Base-by-base conservation (phyloP, 257 asterid genomes). In the Capsicum chinense region DNA sequence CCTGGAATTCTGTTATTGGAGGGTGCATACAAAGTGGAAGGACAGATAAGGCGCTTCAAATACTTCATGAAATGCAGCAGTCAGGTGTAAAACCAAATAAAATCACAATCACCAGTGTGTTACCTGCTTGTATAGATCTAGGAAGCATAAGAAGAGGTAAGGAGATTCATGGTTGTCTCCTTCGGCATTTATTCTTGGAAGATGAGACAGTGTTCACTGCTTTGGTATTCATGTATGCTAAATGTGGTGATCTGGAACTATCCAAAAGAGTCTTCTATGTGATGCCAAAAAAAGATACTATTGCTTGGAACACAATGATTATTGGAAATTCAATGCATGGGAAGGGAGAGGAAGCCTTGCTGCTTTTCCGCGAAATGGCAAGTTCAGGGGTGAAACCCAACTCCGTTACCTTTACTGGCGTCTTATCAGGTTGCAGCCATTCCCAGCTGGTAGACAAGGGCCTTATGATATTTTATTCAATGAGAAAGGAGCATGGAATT, bases 271-370 rank as follows among this genome's bases (percentile, higher is more conserved):
- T 92, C 76, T 93, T 93, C 54, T 68, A 52, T 14, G 83, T 67
- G 89, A 90, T 93, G 90, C 86, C 88, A 12, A 79, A 62, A 16
- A 91, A 87, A 79, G 95, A 93, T 82, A 88, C 92, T 14, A 83
- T 92, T 83, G 94, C 97, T 19, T 93, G 95, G 96, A 93, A 92
- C 86, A 93, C 97, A 21, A 88, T 92, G 79, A 92, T 93, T 21
- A 85, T 88, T 37, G 93, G 94, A 5, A 89, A 88, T 85, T 88
- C 97, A 63, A 91, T 92, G 96, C 97, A 93, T 62, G 97, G 97
- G 64, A 87, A 89, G 73, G 96, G 96, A 85, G 88, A 87, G 83
- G 86, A 85, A 79, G 91, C 95, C 39, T 68, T 93, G 79, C 80
- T 85, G 7, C 91, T 91, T 85, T 93, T 92, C 86, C 83, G 44